A percentile compares a stretch with the other conserved stretches of the same genome.
These are phyloP conservation scores for Fusarium metavorans DNA, from an alignment of 2,329 filamentous ascomycete genomes.

Conservation along the genomic window DNA sequence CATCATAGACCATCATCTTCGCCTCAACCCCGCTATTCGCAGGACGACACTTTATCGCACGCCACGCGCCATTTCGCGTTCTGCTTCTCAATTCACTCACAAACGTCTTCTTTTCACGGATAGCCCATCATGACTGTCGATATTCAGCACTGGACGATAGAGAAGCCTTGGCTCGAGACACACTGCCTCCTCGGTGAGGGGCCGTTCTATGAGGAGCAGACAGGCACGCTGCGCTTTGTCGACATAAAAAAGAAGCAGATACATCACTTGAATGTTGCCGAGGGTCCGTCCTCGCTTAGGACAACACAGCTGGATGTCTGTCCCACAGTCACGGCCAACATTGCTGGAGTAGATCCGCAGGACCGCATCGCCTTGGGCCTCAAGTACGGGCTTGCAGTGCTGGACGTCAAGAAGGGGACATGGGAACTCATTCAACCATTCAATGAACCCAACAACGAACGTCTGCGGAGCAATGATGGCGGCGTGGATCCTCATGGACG, in stretches of 20 bases:
- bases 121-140: constrained; percentile 47
- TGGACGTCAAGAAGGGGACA: constrained; percentile 71
- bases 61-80: not conserved
- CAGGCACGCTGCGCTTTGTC: constrained; percentile 78
- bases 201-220: constrained; percentile 77
- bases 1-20: constrained; percentile 27
- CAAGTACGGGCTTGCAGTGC: constrained; percentile 84
- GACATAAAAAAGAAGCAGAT: constrained; percentile 85
- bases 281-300: constrained; percentile 72
- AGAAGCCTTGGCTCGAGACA: constrained; percentile 67
- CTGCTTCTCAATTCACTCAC: not conserved
- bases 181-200: constrained; percentile 79
- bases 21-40: constrained; percentile 26
- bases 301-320: constrained; percentile 68
- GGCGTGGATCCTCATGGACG: constrained; percentile 82
- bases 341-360: constrained; percentile 71
- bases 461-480: constrained; percentile 83
- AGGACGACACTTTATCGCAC: not conserved
- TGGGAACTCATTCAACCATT: constrained; percentile 68
- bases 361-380: constrained; percentile 81
- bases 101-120: not conserved
- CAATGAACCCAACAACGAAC: constrained; percentile 57
- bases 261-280: constrained; percentile 75
- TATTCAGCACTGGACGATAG: constrained; percentile 64
- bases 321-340: constrained; percentile 80